Evolutionary conservation across 352 stramenopile species (phyloP).

Genomic region (Salisapilia sapeloensis): DNA sequence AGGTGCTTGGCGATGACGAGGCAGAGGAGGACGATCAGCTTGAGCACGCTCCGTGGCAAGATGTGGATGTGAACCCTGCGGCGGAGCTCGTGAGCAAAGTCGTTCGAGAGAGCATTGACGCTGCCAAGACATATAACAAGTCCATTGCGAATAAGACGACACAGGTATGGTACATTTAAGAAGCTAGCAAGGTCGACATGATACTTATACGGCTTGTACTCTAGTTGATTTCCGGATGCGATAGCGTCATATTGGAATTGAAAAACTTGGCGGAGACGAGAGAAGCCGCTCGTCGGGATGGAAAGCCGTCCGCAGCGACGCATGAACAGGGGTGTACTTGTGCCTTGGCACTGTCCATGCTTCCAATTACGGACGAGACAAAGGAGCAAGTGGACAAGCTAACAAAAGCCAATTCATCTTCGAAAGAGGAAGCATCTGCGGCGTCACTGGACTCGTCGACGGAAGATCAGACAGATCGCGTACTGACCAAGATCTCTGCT

Average conservation of each 20-base stretch:
- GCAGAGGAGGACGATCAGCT: slow-evolving; percentile 71
- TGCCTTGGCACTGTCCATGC: slow-evolving; percentile 36
- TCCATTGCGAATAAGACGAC: slow-evolving; percentile 70
- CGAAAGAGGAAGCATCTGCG: background rate
- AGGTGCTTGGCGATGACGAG: slow-evolving; percentile 53
- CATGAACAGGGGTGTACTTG: slow-evolving; percentile 30
- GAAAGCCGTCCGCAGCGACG: slow-evolving; percentile 7
- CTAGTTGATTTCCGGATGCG: slow-evolving; percentile 52
- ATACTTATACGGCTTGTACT: background rate
- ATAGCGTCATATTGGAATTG: slow-evolving; percentile 53
- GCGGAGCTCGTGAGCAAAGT: slow-evolving; percentile 57
- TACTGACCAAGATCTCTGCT: slow-evolving; percentile 56
- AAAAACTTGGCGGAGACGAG: slow-evolving; percentile 48
- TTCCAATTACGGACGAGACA: slow-evolving; percentile 15
- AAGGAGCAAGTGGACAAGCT: slow-evolving; percentile 2
- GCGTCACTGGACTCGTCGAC: slow-evolving; percentile 29
- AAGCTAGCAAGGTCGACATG: background rate
- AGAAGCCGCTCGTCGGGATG: slow-evolving; percentile 24
- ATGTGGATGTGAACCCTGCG: slow-evolving; percentile 69
- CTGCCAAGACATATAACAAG: slow-evolving; percentile 76
- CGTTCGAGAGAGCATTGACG: slow-evolving; percentile 49
- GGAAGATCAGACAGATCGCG: slow-evolving; percentile 66
- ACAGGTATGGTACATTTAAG: slow-evolving; percentile 8
- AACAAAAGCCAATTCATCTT: background rate
- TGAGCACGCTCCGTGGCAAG: slow-evolving; percentile 57